Evolutionary conservation across 306 rosid genomes (phyloP), one percentile per base, ranked within the genome.

Genomic region (Morella rubra): DNA sequence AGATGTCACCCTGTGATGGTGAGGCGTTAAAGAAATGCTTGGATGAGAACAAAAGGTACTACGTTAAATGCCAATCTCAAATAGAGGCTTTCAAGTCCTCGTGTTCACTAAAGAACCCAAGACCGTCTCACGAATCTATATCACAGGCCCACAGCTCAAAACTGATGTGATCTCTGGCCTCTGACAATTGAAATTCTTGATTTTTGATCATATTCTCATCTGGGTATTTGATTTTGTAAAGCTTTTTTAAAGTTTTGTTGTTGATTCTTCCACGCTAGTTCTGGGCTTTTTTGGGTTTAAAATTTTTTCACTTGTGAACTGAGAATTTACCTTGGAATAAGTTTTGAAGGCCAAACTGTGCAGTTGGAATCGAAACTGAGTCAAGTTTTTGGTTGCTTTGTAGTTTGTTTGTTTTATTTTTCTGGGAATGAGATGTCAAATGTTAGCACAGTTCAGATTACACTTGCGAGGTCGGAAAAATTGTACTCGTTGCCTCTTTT

Each of bases 21-120:
- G 93, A 90, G 75, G 97, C 98, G 68, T 85, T 94, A 15, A 87
- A 77, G 82, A 94, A 89, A 74, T 94, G 98, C 60, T 84, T 94
- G 91, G 97, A 91, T 80, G 97, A 91, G 83, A 91, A 86, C 82
- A 90, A 90, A 3, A 96, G 97, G 5, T 91, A 91, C 79, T 85
- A 90, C 69, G 79, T 84, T 77, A 94, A 94, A 86, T 91, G 98
- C 72, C 93, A 89, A 60, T 74, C 91, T 5, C 96, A 93, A 9
- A 91, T 94, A 20, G 93, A 90, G 59, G 96, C 97, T 72, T 94
- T 91, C 67, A 91, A 83, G 78, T 85, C 88, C 16, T 91, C 96
- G 0, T 93, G 98, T 46, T 85, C 97, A 11, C 24, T 87, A 11
- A 85, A 84, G 84, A 90, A 91, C 67, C 86, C 88, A 61, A 91